These are phyloP conservation scores for Starmerella stellata DNA, from an alignment of 805 yeast genomes.

Conservation along the genomic window DNA sequence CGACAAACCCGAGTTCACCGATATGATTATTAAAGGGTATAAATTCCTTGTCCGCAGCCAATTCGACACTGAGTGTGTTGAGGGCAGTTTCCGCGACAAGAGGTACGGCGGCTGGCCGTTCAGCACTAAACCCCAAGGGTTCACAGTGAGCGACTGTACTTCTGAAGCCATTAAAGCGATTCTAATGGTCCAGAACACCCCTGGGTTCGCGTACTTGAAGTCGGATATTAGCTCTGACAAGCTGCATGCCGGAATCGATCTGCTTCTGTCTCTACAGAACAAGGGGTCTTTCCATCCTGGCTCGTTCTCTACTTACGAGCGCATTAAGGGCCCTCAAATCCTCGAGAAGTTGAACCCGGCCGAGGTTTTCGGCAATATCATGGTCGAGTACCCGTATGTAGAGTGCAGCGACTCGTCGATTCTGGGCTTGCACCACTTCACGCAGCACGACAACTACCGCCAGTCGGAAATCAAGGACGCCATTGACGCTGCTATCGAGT, in stretches of 20 bases:
- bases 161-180: constrained; percentile 91
- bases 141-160: constrained; percentile 91
- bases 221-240: constrained; percentile 37
- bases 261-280: constrained; percentile 61
- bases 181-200: constrained; percentile 65
- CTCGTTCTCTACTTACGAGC: constrained; percentile 82
- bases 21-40: constrained; percentile 46
- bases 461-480: constrained; percentile 47
- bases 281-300: constrained; percentile 65
- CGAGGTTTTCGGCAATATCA: constrained; percentile 91
- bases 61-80: constrained; percentile 59
- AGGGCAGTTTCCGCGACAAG: constrained; percentile 64
- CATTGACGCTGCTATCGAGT: constrained; percentile 53
- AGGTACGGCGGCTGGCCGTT: constrained; percentile 91
- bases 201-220: constrained; percentile 32
- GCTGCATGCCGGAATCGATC: constrained; percentile 55
- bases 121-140: constrained; percentile 89
- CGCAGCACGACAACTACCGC: constrained; percentile 46
- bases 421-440: constrained; percentile 66
- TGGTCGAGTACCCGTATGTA: constrained; percentile 97
- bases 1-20: constrained; percentile 44
- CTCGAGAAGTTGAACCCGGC: constrained; percentile 82
- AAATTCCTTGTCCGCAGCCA: constrained; percentile 65
- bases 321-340: constrained; percentile 58
- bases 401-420: constrained; percentile 96